Base-by-base conservation (phyloP, 805 yeast genomes). In the Saccharomycopsis babjevae region DNA sequence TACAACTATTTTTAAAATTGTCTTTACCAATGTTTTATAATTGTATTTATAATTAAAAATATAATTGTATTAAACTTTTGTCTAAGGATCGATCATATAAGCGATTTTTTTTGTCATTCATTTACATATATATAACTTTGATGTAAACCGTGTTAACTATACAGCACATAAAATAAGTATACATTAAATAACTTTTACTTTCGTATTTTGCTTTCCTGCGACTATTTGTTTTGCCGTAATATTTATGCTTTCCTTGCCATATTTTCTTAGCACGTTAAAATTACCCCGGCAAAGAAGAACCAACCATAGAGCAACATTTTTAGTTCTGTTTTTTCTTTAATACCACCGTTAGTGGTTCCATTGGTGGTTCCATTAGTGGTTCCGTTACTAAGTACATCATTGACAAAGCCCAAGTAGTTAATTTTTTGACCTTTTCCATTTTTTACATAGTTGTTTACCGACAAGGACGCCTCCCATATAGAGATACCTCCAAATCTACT, bases 391-490 rank as follows among this genome's bases (percentile, higher is more conserved):
- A 56, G 46, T n/a, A 30, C 39, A 28, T 43, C 16, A 20, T 46
- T 57, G 6, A 58, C 60, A 36, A 30, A 22, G 5, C 22, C n/a
- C 25, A 58, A 34, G 25, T 58, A 58, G 25, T 58, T 52, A 6
- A 16, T 39, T 16, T 56, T 30, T 13, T 25, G 34, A 40, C 38
- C 58, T 3, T 52, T 16, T n/a, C 28, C 58, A 28, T 18, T 32
- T 36, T 56, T 15, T 10, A 57, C 59, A 32, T 30, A 40, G 15
- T 59, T 61, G 30, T 59, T 57, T 34, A 28, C 11, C 1, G 59
- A 60, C 16, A 59, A 50, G 4, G 63, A 57, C 1, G 65, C 62
- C 34, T 62, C 65, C 65, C 65, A 62, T 38, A 62, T 40, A 10
- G 60, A 56, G 16, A 62, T 34, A 16, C 65, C 65, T 8, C 56